A percentile compares a stretch with the other conserved stretches of the same genome.
phyloP scores from a whole-genome alignment of 2,329 filamentous ascomycete genomes.

The Cytospora chrysosperma region DNA sequence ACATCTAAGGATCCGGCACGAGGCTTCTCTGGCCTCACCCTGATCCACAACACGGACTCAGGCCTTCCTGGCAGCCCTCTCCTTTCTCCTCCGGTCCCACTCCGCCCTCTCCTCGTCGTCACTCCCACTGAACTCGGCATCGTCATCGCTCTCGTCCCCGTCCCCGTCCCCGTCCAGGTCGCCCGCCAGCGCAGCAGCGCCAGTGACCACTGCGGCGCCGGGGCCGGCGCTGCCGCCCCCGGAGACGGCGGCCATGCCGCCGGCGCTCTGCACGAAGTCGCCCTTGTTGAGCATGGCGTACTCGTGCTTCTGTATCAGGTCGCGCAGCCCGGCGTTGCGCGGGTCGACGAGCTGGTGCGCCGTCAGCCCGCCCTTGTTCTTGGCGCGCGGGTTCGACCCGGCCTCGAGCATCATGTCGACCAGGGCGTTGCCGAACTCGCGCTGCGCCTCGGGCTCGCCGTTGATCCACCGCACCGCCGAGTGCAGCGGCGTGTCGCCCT shows the following conservation, averaged over 20 bases:
- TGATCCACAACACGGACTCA: constrained; percentile 7
- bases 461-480: constrained; percentile 76
- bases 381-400: constrained; percentile 57
- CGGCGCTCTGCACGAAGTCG: constrained; percentile 50
- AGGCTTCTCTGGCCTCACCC: not conserved
- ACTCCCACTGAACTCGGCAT: constrained; percentile 62
- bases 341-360: constrained; percentile 73
- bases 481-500: constrained; percentile 79
- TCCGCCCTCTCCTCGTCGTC: constrained; percentile 64
- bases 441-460: constrained; percentile 60
- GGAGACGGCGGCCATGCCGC: constrained; percentile 17
- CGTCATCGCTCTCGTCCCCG: constrained; percentile 47
- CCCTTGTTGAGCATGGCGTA: constrained; percentile 59
- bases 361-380: constrained; percentile 72
- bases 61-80: constrained; percentile 39
- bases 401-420: constrained; percentile 82
- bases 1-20: not conserved
- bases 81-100: constrained; percentile 54
- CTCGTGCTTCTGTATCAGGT: constrained; percentile 69
- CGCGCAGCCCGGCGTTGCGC: constrained; percentile 59
- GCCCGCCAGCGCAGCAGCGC: constrained; percentile 15
- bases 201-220: not conserved
- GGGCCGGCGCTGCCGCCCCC: not conserved
- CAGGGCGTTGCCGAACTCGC: constrained; percentile 63
- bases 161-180: constrained; percentile 24